Conservation (phyloP, 805 yeast genomes). For the Hanseniaspora guilliermondii region DNA sequence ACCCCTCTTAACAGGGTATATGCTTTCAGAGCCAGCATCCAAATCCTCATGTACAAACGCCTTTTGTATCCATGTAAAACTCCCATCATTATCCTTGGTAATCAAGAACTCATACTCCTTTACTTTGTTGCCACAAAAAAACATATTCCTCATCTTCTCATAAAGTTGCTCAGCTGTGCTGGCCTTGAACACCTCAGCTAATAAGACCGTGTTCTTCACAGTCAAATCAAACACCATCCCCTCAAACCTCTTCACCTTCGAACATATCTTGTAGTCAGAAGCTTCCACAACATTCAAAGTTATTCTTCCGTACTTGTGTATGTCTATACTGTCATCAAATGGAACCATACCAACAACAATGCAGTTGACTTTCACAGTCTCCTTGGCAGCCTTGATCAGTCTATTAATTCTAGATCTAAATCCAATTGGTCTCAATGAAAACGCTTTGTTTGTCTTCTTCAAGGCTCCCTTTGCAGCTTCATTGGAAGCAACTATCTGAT, state of each 20-base stretch:
- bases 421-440: background rate
- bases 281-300: conserved; percentile 2
- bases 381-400: background rate
- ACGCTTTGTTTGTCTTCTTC: background rate
- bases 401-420: background rate
- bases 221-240: background rate
- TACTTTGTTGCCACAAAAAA: background rate
- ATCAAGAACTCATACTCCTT: background rate
- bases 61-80: background rate
- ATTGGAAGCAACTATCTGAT: too few relatives aligned
- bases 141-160: background rate
- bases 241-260: background rate
- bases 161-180: background rate
- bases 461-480: too few relatives aligned
- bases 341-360: conserved; percentile 4
- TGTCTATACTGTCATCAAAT: background rate
- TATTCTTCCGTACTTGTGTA: background rate
- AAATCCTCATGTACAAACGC: background rate
- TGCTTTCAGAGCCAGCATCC: background rate
- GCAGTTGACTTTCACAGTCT: background rate
- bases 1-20: background rate
- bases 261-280: background rate
- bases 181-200: background rate
- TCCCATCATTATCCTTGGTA: background rate
- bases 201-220: background rate